Percentiles rank a stretch among this genome's conserved stretches.
These are phyloP conservation scores for Fonsecaea erecta DNA, from an alignment of 2,329 filamentous ascomycete genomes.

Conservation along the genomic window DNA sequence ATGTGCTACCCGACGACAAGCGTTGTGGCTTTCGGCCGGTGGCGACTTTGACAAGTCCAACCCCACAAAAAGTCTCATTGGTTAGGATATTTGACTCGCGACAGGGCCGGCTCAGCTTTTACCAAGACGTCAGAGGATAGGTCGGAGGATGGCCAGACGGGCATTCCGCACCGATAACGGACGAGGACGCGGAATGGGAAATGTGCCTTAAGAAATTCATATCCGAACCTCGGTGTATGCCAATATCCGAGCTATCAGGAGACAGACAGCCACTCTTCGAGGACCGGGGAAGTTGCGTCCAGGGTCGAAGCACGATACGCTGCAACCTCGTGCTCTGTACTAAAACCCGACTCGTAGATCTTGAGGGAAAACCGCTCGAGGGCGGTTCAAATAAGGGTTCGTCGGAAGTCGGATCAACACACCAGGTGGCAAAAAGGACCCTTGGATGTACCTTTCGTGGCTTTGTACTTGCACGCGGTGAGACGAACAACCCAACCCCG, in stretches of 20 bases:
- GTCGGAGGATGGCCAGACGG: neutral
- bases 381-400: conserved; percentile 1
- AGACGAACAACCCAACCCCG: neutral
- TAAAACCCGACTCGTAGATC: neutral
- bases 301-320: neutral
- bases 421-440: neutral
- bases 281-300: neutral
- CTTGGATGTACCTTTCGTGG: too few relatives aligned
- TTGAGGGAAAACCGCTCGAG: neutral
- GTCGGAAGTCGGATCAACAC: neutral
- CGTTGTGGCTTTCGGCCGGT: neutral
- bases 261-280: neutral
- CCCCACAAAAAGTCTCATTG: neutral
- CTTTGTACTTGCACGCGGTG: too few relatives aligned
- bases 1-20: neutral
- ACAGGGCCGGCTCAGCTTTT: neutral
- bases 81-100: neutral
- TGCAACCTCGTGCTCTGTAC: conserved; percentile 5
- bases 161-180: neutral
- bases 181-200: neutral
- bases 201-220: neutral
- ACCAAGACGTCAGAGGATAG: neutral
- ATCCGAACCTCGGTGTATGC: conserved; percentile 3
- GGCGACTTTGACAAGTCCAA: neutral
- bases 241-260: neutral